Evolutionary conservation across 1,284 basidiomycete species (phyloP).

Genomic region (Malassezia slooffiae): DNA sequence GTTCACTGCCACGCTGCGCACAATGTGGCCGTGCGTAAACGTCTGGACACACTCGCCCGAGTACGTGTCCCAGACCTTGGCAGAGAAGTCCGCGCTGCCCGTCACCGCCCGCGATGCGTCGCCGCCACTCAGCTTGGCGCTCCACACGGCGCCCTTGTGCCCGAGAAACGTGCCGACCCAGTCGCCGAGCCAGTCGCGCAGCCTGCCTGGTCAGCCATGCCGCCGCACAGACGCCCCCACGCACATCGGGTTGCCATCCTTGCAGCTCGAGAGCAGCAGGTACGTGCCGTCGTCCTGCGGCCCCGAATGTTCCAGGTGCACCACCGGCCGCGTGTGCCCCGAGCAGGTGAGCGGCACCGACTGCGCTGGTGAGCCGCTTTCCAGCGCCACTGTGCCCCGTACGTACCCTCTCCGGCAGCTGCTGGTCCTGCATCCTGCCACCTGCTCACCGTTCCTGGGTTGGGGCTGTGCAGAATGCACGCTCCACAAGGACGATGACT

Average conservation of each 20-base stretch:
- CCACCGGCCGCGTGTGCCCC: constrained; percentile 64
- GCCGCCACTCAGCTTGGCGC: constrained; percentile 72
- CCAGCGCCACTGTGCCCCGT: no score
- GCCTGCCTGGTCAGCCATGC: neutral
- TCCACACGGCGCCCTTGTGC: constrained; percentile 98
- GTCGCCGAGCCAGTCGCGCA: constrained; percentile 59
- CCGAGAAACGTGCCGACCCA: constrained; percentile 98
- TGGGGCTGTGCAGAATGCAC: no score
- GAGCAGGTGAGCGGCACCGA: constrained; percentile 51
- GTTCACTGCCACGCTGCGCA: constrained; percentile 80
- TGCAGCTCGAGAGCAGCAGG: constrained; percentile 42
- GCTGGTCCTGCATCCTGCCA: no score
- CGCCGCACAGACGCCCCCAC: neutral
- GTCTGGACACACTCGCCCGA: constrained; percentile 75
- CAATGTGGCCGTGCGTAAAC: constrained; percentile 94
- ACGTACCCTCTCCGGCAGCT: no score
- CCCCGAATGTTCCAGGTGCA: constrained; percentile 81
- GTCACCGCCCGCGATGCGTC: constrained; percentile 65
- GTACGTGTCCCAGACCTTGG: constrained; percentile 96
- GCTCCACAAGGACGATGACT: no score
- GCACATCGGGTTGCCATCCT: constrained; percentile 45
- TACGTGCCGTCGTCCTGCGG: constrained; percentile 54
- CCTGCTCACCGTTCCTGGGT: no score
- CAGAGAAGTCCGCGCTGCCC: constrained; percentile 92
- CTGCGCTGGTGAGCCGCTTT: no score